Percentiles rank a stretch among this genome's conserved stretches.
phyloP scores from a whole-genome alignment of 2,329 filamentous ascomycete species.

The Helicocarpus griseus region DNA sequence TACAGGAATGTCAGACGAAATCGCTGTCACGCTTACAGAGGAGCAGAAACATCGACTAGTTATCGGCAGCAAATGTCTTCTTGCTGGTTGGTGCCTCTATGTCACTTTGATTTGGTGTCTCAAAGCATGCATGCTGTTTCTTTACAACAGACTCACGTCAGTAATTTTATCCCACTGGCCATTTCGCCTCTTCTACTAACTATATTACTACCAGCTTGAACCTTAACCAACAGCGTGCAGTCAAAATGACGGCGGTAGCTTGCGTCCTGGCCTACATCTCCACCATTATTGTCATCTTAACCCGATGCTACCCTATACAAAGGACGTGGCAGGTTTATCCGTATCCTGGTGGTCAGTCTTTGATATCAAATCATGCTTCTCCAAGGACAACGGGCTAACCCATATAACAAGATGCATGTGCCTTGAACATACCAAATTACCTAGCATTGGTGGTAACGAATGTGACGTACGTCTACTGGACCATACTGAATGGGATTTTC shows the following conservation, averaged over 20 bases:
- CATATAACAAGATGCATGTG: constrained; percentile 23
- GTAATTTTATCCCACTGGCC: constrained; percentile 5
- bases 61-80: constrained; percentile 25
- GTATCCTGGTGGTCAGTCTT: constrained; percentile 28
- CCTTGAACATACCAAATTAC: constrained; percentile 29
- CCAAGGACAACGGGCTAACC: not conserved
- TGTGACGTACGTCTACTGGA: constrained; percentile 20
- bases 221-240: constrained; percentile 28
- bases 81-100: constrained; percentile 35
- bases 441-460: constrained; percentile 29
- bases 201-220: constrained; percentile 18
- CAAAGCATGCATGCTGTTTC: constrained; percentile 37
- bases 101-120: constrained; percentile 35
- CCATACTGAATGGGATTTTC: not conserved
- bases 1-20: constrained; percentile 26
- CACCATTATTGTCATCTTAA: constrained; percentile 26
- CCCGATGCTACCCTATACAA: constrained; percentile 29
- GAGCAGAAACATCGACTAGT: constrained; percentile 20
- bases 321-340: constrained; percentile 35
- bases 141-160: constrained; percentile 36
- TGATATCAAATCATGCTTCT: not conserved
- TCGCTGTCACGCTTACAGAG: constrained; percentile 22
- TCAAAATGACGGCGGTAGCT: constrained; percentile 25
- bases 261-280: constrained; percentile 25
- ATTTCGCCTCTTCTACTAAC: not conserved